Evolutionary conservation across 768 basidiomycete genomes (phyloP).

Genomic region (Coprinellus micaceus): DNA sequence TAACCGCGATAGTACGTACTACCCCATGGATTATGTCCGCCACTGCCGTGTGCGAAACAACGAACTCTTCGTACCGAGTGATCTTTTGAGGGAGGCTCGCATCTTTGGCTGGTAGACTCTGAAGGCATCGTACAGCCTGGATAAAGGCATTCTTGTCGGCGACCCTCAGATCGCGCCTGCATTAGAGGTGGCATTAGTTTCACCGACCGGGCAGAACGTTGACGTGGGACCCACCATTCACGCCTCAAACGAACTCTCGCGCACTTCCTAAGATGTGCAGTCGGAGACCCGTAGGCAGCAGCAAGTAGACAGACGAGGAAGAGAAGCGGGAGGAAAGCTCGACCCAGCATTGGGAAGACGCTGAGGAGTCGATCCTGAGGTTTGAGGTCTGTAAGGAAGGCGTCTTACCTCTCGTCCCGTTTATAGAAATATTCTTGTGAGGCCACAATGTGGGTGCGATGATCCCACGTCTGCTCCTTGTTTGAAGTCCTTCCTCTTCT

Average conservation of each 20-base stretch:
- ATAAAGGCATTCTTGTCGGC: background rate
- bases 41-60: constrained; percentile 19
- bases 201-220: background rate
- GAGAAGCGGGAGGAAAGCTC: background rate
- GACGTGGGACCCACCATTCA: background rate
- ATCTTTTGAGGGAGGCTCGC: background rate
- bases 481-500: too few relatives aligned
- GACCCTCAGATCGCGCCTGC: background rate
- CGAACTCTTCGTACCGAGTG: constrained; percentile 25
- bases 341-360: background rate
- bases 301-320: background rate
- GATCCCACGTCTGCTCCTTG: too few relatives aligned
- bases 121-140: background rate
- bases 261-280: background rate
- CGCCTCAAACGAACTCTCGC: too few relatives aligned
- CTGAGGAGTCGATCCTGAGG: too few relatives aligned
- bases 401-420: too few relatives aligned
- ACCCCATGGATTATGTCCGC: constrained; percentile 20
- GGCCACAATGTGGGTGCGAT: too few relatives aligned
- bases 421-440: too few relatives aligned
- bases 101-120: background rate
- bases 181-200: background rate
- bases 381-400: too few relatives aligned
- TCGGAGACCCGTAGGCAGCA: background rate
- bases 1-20: constrained; percentile 8